A percentile compares a stretch with the other conserved stretches of the same genome.
Evolutionary conservation across 768 basidiomycete genomes (phyloP).

Genomic region (Neoboletus magnificus): DNA sequence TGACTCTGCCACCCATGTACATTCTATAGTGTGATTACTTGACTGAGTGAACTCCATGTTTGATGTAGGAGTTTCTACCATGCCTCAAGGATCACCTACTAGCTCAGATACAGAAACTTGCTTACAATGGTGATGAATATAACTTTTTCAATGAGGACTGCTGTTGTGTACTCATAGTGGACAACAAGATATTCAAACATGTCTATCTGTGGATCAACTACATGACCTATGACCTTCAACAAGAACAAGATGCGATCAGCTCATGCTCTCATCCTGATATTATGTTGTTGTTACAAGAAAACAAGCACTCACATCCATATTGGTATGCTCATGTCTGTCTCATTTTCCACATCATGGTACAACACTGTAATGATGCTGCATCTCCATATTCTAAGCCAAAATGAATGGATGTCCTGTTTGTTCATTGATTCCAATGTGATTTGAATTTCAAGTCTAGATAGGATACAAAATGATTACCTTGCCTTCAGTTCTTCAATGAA

Average conservation of each 20-base stretch:
- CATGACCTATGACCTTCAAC: conserved; percentile 26
- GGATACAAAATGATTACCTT: conserved; percentile 30
- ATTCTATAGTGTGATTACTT: background rate
- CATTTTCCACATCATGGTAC: too few species aligned
- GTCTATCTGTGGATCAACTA: conserved; percentile 16
- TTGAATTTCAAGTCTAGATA: conserved; percentile 23
- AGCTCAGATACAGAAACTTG: background rate
- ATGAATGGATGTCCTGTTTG: too few species aligned
- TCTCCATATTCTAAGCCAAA: background rate
- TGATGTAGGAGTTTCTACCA: background rate
- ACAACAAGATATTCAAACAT: conserved; percentile 24
- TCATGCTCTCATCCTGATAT: conserved; percentile 23
- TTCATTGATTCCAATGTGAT: conserved; percentile 37
- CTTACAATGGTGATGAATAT: conserved; percentile 24
- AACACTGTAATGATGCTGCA: background rate
- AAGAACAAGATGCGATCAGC: conserved; percentile 39
- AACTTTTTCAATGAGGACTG: conserved; percentile 23
- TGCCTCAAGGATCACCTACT: conserved; percentile 3
- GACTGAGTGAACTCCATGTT: background rate
- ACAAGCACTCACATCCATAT: too few species aligned
- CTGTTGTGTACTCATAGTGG: conserved; percentile 10
- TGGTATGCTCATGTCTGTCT: too few species aligned
- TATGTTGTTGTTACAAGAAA: too few species aligned
- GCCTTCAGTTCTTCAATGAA: too few species aligned
- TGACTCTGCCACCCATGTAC: background rate